Base-by-base conservation (phyloP, 2,329 filamentous ascomycete genomes). In the Trichothecium roseum region DNA sequence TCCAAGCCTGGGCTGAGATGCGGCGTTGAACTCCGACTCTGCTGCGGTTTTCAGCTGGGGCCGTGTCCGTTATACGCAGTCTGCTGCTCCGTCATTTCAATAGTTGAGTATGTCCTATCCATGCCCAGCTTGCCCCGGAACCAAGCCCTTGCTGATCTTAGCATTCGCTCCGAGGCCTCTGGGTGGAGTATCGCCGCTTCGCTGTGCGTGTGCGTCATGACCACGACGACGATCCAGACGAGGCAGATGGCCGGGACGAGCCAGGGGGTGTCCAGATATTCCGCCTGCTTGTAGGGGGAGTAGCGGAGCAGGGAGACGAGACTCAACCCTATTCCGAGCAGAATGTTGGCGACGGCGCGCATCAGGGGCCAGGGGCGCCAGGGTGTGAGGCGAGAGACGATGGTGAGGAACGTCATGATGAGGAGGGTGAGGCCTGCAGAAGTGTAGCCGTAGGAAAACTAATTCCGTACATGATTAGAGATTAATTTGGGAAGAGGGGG, bases 391-490 rank as follows among this genome's bases (percentile, higher is more conserved):
- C 55, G 52, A 2, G 55, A 45, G 24, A 58, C 34, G 28, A 55
- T 36, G 28, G 52, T 45, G 7, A 61, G 49, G 5, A 50, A 4
- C 2, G 47, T 43, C 49, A 60, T 52, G 12, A 60, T 40, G 16
- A 53, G 41, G 17, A 60, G 43, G 16, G 52, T 50, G 34, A 45
- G 33, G 1, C 55, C 57, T 3, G 50, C 50, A 6, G 27, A 12
- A 8, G 30, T 22, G 34, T 57, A 61, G 6, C 49, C 53, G 32
- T 54, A 59, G 14, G 50, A 45, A 37, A 60, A 60, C 55, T 59
- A 13, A 3, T n/a, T n/a, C n/a, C n/a, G n/a, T n/a, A n/a, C n/a
- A n/a, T n/a, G n/a, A n/a, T n/a, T n/a, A n/a, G n/a, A n/a, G n/a
- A n/a, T n/a, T n/a, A n/a, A n/a, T n/a, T n/a, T n/a, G n/a, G n/a